Conservation (phyloP, 2,329 filamentous ascomycete species). For the Aspergillus quadrilineatus region DNA sequence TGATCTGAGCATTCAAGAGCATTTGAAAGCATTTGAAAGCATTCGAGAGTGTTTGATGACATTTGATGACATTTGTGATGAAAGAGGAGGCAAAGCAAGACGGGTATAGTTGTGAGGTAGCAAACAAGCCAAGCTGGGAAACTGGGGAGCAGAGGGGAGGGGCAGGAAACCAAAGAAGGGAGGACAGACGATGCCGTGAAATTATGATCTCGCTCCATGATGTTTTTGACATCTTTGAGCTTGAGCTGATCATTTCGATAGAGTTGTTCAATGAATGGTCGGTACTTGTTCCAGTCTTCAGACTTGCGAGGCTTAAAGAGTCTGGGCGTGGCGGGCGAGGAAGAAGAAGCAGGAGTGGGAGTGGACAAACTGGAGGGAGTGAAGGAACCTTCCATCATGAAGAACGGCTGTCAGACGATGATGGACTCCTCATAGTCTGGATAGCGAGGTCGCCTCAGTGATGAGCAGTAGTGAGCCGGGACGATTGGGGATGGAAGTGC, state of each 20-base stretch:
- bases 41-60: not conserved
- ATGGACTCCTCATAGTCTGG: slow-evolving; percentile 22
- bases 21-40: not conserved
- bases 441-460: not conserved
- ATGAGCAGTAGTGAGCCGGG: not conserved
- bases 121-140: slow-evolving; percentile 1
- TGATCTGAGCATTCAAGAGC: not conserved
- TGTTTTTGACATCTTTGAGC: slow-evolving; percentile 36
- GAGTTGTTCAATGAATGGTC: slow-evolving; percentile 35
- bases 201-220: slow-evolving; percentile 38
- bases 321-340: slow-evolving; percentile 16
- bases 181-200: slow-evolving; percentile 36
- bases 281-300: slow-evolving; percentile 39
- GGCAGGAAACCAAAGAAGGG: slow-evolving; percentile 12
- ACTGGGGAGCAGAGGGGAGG: not conserved
- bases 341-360: slow-evolving; percentile 15
- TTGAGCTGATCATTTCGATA: slow-evolving; percentile 38
- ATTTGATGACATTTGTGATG: not conserved
- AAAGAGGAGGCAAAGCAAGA: not conserved
- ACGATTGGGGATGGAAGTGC: slow-evolving; percentile 2
- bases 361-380: slow-evolving; percentile 22
- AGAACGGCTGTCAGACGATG: slow-evolving; percentile 9
- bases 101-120: slow-evolving; percentile 5
- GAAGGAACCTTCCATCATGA: slow-evolving; percentile 28
- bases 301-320: slow-evolving; percentile 38